phyloP scores from a whole-genome alignment of 2,329 filamentous ascomycete genomes.

The Sporothrix variecibatus region DNA sequence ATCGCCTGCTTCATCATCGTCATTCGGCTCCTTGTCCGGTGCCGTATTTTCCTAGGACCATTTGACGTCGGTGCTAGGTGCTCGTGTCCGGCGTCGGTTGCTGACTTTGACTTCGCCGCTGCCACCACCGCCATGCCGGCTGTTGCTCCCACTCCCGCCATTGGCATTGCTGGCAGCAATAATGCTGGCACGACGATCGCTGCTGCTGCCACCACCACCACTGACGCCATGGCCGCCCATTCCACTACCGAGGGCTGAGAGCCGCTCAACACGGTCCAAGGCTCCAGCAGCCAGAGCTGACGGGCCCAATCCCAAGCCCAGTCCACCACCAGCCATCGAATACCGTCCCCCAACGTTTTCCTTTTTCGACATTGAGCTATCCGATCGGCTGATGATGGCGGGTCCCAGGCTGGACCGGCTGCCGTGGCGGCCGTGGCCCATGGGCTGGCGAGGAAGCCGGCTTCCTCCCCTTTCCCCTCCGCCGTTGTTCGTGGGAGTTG shows the following conservation, averaged over 20 bases:
- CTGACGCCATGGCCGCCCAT: not conserved
- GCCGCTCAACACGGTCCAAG: slow-evolving; percentile 21
- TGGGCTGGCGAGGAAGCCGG: slow-evolving; percentile 38
- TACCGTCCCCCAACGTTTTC: slow-evolving; percentile 31
- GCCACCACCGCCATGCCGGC: not conserved
- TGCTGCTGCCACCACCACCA: slow-evolving; percentile 1
- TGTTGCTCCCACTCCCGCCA: not conserved
- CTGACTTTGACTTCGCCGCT: slow-evolving; percentile 24
- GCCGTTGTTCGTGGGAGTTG: not conserved
- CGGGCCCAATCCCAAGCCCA: slow-evolving; percentile 15
- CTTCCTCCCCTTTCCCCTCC: slow-evolving; percentile 25
- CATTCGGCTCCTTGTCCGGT: not conserved
- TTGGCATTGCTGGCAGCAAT: not conserved
- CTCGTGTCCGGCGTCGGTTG: slow-evolving; percentile 28
- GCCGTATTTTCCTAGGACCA: slow-evolving; percentile 28
- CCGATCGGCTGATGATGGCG: slow-evolving; percentile 32
- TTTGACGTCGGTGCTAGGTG: slow-evolving; percentile 31
- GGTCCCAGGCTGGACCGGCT: slow-evolving; percentile 35
- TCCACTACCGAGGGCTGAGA: slow-evolving; percentile 27
- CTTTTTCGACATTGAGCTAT: slow-evolving; percentile 35
- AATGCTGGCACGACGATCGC: slow-evolving; percentile 1
- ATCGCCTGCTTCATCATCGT: not conserved
- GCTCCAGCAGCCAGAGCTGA: not conserved
- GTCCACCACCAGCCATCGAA: not conserved
- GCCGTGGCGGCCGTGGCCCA: slow-evolving; percentile 30